Base-by-base conservation (phyloP, 495 filamentous ascomycete species). In the Ramalina peruviana region DNA sequence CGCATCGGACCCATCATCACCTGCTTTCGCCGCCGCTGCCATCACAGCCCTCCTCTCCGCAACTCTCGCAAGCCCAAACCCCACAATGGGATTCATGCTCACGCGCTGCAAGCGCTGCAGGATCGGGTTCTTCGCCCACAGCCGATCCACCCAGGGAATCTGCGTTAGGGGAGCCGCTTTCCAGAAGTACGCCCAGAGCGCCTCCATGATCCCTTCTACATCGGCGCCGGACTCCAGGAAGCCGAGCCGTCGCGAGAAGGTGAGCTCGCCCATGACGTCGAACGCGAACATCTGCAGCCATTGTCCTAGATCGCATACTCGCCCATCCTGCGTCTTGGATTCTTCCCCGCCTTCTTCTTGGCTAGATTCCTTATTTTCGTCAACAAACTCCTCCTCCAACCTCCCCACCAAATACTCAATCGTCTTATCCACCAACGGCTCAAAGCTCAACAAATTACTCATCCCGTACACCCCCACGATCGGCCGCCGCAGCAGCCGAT, bases 221-320 rank as follows among this genome's bases (percentile, higher is more conserved):
- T 71, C 68, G 25, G 52, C 37, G 9, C 59, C 67, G 17, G 50
- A 36, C 39, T 71, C 66, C 7, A 71, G 42, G 40, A 70, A 69
- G 1, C 68, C 67, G 3, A 64, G 56, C 17, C 64, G 57, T 26
- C 58, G 55, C 0, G 54, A 59, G 49, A 70, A 70, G 2, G 65
- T 64, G 6, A 71, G 46, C 25, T 58, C 57, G 30, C 66, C 66
- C 25, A 70, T 62, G 5, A 66, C 63, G 50, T 71, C 68, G 49
- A 69, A 70, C 1, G 70, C 69, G 53, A 67, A 74, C 48, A 54
- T 65, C 40, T 74, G 70, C 19, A 74, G 26, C 67, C 66, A 72
- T 1, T 51, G 40, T 0, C 55, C 63, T 0, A 72, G 45, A 42
- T 68, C 58, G 36, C 59, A 66, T 48, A 1, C 48, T 41, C 0